Evolutionary conservation across 768 basidiomycete species (phyloP), one percentile per base, ranked within the genome.

Genomic region (Mrakia blollopis): DNA sequence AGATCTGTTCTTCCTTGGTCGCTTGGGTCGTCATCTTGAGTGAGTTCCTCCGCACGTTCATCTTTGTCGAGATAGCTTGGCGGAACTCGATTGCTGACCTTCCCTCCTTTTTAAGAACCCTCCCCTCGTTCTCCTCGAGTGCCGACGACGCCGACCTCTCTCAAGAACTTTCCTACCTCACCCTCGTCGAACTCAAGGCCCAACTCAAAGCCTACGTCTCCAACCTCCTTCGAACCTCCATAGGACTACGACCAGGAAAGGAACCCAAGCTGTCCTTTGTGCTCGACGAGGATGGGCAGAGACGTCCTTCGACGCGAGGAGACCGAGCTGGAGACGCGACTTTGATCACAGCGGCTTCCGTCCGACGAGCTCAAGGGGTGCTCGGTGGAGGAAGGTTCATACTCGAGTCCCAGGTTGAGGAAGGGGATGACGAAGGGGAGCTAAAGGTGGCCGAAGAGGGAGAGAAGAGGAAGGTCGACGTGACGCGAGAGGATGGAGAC

Each of bases 111-210:
- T 37, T 14, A 39, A 68, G 65, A 35, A n/a, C 35, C 13, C 37
- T 68, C 11, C 65, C 65, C 25, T 39, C 37, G 37, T 18, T n/a
- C 30, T 35, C 39, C 65, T 21, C 37, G 21, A 39, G 21, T 9
- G 9, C 6, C 65, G 35, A 39, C 10, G 65, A 57, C 57, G 57
- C 57, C 57, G 35, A 68, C 39, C 6, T 39, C 25, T 25, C 65
- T n/a, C 39, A 44, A n/a, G 65, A 39, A 37, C 35, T 68, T 23
- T 16, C 65, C 37, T 68, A 68, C 35, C 65, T 39, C 21, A 39
- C 65, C 37, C 65, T 68, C 37, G 35, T 39, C 65, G 65, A 68
- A 18, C 65, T 68, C 37, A 68, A 68, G 37, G 21, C 25, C 32
- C 65, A 68, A 25, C 65, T 68, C 37, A 21, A 41, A 23, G 14